phyloP scores from a whole-genome alignment of 176 grass and related monocot genomes.

The Ampelocalamus luodianensis region DNA sequence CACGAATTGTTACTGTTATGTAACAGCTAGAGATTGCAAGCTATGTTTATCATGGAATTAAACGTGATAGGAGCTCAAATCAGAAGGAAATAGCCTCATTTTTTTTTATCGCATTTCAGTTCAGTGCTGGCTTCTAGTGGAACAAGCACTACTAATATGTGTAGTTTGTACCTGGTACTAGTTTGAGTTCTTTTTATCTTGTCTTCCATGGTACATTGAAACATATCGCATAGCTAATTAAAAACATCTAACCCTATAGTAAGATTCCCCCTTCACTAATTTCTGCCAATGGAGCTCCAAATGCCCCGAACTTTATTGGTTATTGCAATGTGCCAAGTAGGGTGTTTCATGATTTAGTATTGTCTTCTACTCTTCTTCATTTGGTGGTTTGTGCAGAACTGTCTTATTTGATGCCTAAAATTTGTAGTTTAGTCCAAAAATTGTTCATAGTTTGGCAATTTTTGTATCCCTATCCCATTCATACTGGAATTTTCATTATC shows the following conservation, averaged over 20 bases:
- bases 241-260: not conserved
- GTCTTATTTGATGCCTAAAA: conserved; percentile 8
- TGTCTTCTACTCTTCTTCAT: conserved; percentile 12
- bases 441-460: not conserved
- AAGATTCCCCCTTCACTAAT: not conserved
- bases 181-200: conserved; percentile 5
- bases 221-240: not conserved
- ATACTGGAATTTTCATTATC: not conserved
- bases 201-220: not conserved
- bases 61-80: conserved; percentile 49
- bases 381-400: not conserved
- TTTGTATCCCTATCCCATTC: not conserved
- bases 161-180: conserved; percentile 11
- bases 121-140: conserved; percentile 25
- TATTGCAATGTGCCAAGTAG: conserved; percentile 1
- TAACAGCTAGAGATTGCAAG: conserved; percentile 45
- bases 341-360: not conserved
- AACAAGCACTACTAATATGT: conserved; percentile 10
- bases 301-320: not conserved
- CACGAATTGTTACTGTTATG: conserved; percentile 44
- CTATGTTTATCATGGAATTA: conserved; percentile 51
- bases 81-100: conserved; percentile 43
- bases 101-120: conserved; percentile 28
- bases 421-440: not conserved
- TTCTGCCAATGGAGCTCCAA: not conserved